Evolutionary conservation across 345 rosid genomes (phyloP).

Genomic region (Eucalyptus pumila): DNA sequence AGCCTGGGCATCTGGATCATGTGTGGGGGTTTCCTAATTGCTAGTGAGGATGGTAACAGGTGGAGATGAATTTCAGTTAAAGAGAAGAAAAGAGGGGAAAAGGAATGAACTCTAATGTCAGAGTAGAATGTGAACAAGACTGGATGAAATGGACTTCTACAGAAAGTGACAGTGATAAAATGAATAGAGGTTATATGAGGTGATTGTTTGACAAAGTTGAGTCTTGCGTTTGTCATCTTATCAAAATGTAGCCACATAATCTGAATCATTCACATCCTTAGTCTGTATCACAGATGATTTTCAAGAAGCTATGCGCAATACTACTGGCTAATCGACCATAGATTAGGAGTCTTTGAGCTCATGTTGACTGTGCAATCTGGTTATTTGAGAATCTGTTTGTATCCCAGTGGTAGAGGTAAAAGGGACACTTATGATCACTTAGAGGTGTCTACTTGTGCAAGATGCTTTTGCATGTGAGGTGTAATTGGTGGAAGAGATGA

Average conservation of each 20-base stretch:
- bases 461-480: background rate
- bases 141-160: background rate
- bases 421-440: slow-evolving; percentile 7
- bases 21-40: background rate
- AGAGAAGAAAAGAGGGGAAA: background rate
- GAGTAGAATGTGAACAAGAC: background rate
- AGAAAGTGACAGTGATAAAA: background rate
- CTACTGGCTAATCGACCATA: background rate
- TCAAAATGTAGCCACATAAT: background rate
- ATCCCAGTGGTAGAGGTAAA: background rate
- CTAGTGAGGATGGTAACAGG: background rate
- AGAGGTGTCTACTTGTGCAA: background rate
- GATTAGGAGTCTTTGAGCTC: background rate
- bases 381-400: background rate
- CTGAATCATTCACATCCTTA: background rate
- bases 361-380: background rate
- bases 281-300: background rate
- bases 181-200: background rate
- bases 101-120: background rate
- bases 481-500: background rate
- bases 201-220: background rate
- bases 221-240: background rate
- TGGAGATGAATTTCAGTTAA: background rate
- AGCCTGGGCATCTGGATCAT: background rate
- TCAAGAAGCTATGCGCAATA: background rate